These are phyloP conservation scores for Oemleria cerasiformis DNA, from an alignment of 306 rosid genomes.

Conservation along the genomic window DNA sequence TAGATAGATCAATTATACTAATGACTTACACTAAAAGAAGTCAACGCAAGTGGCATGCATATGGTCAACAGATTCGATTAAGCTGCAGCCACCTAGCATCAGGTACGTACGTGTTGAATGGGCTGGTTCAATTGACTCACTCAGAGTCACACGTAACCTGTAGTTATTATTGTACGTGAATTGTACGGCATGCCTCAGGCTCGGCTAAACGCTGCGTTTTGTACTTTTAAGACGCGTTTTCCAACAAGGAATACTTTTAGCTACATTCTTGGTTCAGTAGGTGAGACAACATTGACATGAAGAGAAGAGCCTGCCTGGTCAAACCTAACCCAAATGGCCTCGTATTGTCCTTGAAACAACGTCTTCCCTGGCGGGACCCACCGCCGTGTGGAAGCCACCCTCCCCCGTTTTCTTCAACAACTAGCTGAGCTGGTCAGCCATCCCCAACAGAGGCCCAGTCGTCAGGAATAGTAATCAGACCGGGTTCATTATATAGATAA, in stretches of 20 bases:
- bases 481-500: no score
- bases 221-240: no score
- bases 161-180: not conserved
- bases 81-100: not conserved
- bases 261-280: not conserved
- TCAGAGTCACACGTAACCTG: not conserved
- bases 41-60: not conserved
- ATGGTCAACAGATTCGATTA: not conserved
- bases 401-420: not conserved
- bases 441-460: no score
- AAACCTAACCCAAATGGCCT: constrained; percentile 5
- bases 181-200: not conserved
- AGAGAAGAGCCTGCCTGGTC: not conserved
- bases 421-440: not conserved
- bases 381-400: not conserved
- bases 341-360: not conserved
- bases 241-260: no score
- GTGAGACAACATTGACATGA: not conserved
- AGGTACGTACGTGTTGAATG: not conserved
- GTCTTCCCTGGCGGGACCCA: not conserved
- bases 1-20: not conserved
- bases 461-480: no score
- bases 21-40: not conserved
- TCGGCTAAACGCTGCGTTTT: not conserved
- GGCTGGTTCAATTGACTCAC: not conserved